Base-by-base conservation (phyloP, 208 protist species). In the Leishmania major region DNA sequence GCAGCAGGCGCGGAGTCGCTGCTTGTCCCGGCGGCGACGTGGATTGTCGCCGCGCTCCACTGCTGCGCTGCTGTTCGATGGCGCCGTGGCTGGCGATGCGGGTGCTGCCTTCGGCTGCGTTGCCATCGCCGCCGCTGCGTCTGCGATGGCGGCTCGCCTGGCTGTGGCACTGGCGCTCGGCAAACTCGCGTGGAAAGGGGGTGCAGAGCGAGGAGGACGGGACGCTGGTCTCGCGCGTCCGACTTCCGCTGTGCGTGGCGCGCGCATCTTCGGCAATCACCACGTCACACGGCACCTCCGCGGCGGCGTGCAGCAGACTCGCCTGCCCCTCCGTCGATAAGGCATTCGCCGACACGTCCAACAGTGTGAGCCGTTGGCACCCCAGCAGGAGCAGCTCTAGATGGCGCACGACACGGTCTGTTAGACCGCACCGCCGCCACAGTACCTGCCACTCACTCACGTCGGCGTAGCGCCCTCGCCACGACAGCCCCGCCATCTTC, bases 401-500 rank as follows among this genome's bases (percentile, higher is more conserved):
- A 75, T 96, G 93, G 17, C 69, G 75, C 67, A 91, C 70, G 3
- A 77, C 80, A 40, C 80, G 78, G 70, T 94, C 93, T 37, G 90
- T 93, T 47, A 94, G 86, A 2, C 64, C 69, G 72, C 94, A 94
- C 13, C 80, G 57, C 17, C 82, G 82, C 67, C 92, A 82, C 13
- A 82, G 31, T 11, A 93, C 35, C 10, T 88, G 89, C 88, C 88
- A 92, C 70, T 87, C 84, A 19, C 47, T 53, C 4, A 91, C 73
- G 19, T 51, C 55, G 71, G 74, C 47, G 13, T 59, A 25, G 7
- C 40, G 60, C 40, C 47, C 28, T n/a, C 75, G 84, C 37, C 49
- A 62, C 59, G 72, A 74, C 0, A 75, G 62, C 3, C 64, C 40
- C 15, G 89, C 81, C 11, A 93, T 74, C 74, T 93, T 94, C 43